Evolutionary conservation across 345 rosid genomes (phyloP).

Genomic region (Corymbia maculata): DNA sequence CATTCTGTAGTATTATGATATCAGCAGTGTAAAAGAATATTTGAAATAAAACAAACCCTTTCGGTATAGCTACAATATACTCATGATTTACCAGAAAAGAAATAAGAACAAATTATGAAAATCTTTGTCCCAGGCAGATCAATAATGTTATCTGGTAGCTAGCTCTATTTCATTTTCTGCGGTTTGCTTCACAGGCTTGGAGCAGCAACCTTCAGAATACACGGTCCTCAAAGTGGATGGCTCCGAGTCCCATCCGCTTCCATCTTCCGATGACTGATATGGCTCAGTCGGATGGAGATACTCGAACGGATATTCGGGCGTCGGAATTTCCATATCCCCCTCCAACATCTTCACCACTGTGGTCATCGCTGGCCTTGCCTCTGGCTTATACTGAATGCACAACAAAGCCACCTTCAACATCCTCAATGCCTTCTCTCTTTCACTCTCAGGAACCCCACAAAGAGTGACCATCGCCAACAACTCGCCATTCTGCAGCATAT

Average conservation of each 20-base stretch:
- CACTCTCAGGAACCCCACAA: background rate
- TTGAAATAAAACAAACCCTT: background rate
- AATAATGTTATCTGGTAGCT: background rate
- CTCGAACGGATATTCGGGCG: background rate
- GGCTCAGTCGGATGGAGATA: background rate
- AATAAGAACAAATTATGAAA: background rate
- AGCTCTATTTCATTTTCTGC: background rate
- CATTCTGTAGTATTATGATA: no score
- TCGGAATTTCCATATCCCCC: background rate
- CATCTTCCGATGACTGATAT: background rate
- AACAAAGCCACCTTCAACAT: background rate
- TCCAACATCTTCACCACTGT: background rate
- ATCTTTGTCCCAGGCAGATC: background rate
- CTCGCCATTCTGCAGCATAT: background rate
- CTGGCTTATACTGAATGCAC: background rate
- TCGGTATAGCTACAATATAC: no score
- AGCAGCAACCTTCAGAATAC: background rate
- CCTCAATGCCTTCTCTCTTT: background rate
- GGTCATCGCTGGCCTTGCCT: background rate
- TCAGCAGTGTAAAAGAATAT: background rate
- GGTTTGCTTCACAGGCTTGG: background rate
- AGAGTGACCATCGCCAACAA: background rate
- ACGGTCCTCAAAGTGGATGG: background rate
- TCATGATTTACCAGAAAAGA: background rate
- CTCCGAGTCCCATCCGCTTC: background rate